Evolutionary conservation across 257 asterid species (phyloP), one percentile per base, ranked within the genome.

Genomic region (Leonotis leonurus): DNA sequence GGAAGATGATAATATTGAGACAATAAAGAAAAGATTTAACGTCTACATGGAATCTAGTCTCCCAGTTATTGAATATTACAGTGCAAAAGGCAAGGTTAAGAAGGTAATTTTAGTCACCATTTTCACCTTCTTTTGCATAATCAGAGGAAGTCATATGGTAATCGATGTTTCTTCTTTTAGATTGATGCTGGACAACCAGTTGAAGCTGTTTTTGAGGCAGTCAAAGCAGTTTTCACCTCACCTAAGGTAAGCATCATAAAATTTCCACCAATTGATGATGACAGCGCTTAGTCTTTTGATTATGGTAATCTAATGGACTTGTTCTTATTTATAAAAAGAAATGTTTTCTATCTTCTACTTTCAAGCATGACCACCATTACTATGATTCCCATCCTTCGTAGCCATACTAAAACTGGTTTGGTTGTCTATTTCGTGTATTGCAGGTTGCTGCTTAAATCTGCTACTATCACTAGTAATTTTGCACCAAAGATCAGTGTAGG

Each of bases 131-230:
- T 45, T 27, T 39, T 21, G 41, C 30, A 5, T 27, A 27, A 14
- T 41, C 2, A 13, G 37, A 56, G 35, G 57, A 41, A 49, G 12
- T 25, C 22, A 10, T 10, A 43, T 30, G 41, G 17, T 59, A 32
- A 57, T 52, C 61, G 20, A 51, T 59, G 12, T 45, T 73, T 68
- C 48, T 45, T 63, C 29, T 37, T 65, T 32, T 70, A 90, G 97
- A 87, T 90, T 35, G 88, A 81, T 75, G 96, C 95, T 48, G 79
- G 74, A 44, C 85, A 63, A 64, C 85, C 93, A 1, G 60, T 83
- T 50, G 93, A 52, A 59, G 95, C 87, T 61, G 97, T 90, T 70
- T 85, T 81, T 78, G 95, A 74, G 74, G 87, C 88, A 5, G 89
- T 84, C 29, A 87, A 87, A 80, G 77, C 78, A 55, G 56, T 87